Evolutionary conservation across 495 filamentous ascomycete species (phyloP), one percentile per base, ranked within the genome.

Genomic region (Xylaria nigripes): DNA sequence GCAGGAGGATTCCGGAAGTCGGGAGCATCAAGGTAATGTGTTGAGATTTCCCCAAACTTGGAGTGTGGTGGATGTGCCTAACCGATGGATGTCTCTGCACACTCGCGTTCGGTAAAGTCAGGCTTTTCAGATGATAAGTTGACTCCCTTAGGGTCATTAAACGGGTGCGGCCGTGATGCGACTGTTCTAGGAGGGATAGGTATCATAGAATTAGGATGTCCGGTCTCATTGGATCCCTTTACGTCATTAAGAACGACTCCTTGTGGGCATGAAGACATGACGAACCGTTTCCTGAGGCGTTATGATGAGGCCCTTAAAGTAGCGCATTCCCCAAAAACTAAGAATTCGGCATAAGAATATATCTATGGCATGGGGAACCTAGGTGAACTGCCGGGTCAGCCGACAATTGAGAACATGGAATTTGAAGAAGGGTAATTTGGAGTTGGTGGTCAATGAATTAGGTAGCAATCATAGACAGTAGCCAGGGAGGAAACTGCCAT

Each of bases 121-220:
- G 48, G 46, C 19, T 57, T 48, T 30, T 66, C 56, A 22, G 55
- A 57, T 9, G 48, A 29, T 24, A 29, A 38, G 50, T 43, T 58
- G 41, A 27, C 50, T 54, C 49, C 44, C 48, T 54, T 16, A 30
- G 32, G 24, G 18, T 16, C 10, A 12, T 15, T 40, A 23, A 68
- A 55, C 18, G 51, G 60, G 19, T 41, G 54, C 56, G 53, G 47
- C 36, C 49, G 58, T 23, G 60, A 61, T 40, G 45, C 47, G 19
- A 60, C 62, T 21, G 58, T 65, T 22, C 58, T 58, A 52, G 45
- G 54, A 21, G 60, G 62, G 22, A 63, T 54, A 19, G 46, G 36
- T 23, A 24, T 44, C 19, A 51, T 43, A 25, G 52, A 32, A 27
- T 21, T 41, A 52, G 43, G 27, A 32, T 21, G 27, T 36, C 43